These are phyloP conservation scores for Alternaria sp. DNA, from an alignment of 2,329 filamentous ascomycete species.

Conservation along the genomic window DNA sequence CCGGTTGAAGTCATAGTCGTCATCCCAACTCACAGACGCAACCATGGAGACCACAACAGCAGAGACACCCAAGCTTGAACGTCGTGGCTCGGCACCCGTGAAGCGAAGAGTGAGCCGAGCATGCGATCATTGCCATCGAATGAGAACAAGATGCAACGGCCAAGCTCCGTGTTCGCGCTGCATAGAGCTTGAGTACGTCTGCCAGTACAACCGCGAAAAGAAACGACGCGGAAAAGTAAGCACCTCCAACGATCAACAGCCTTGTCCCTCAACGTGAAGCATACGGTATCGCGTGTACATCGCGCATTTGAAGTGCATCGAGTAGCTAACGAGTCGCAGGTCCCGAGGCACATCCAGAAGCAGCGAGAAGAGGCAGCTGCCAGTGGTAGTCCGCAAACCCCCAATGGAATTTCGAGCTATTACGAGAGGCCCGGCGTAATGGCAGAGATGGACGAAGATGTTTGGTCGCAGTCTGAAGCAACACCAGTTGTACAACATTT, in stretches of 20 bases:
- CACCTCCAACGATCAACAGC: not conserved
- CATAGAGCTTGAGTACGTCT: slow-evolving; percentile 77
- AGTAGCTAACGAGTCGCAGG: slow-evolving; percentile 29
- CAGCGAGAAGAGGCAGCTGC: slow-evolving; percentile 44
- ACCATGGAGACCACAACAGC: slow-evolving; percentile 36
- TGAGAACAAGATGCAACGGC: slow-evolving; percentile 92
- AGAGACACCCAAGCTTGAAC: slow-evolving; percentile 40
- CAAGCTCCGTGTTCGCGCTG: slow-evolving; percentile 91
- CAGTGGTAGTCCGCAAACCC: slow-evolving; percentile 32
- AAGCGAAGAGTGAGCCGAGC: slow-evolving; percentile 88
- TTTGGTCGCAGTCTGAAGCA: slow-evolving; percentile 45
- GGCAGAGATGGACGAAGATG: slow-evolving; percentile 45
- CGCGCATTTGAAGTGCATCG: not conserved
- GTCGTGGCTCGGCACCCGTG: slow-evolving; percentile 64
- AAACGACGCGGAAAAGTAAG: slow-evolving; percentile 95
- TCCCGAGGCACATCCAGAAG: slow-evolving; percentile 48
- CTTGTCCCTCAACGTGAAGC: not conserved
- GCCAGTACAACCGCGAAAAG: slow-evolving; percentile 88
- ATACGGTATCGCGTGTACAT: not conserved
- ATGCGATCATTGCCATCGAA: slow-evolving; percentile 94
- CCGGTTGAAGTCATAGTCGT: slow-evolving; percentile 5
- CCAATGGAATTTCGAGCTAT: slow-evolving; percentile 33
- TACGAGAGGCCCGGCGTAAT: slow-evolving; percentile 37
- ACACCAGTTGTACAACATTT: slow-evolving; percentile 46
- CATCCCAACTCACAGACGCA: slow-evolving; percentile 11